Conservation (phyloP, 805 yeast species). For the Candida peoriensis region DNA sequence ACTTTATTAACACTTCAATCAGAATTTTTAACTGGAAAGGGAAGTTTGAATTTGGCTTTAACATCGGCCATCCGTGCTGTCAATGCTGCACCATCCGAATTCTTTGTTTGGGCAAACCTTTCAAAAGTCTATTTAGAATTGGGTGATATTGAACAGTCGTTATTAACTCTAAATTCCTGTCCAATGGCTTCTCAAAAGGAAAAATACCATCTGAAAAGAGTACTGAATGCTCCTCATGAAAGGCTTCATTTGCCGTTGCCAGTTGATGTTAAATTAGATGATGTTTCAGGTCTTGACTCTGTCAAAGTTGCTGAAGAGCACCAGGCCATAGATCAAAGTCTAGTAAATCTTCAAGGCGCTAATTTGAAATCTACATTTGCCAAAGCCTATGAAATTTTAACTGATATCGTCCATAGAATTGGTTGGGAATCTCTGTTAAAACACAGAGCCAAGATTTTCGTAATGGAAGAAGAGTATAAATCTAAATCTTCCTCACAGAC, state of each 20-base stretch:
- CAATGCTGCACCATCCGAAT: slow-evolving; percentile 68
- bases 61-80: slow-evolving; percentile 60
- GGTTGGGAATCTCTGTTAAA: slow-evolving; percentile 71
- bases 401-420: slow-evolving; percentile 57
- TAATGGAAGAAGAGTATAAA: slow-evolving; percentile 63
- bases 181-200: slow-evolving; percentile 75
- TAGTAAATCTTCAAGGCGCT: slow-evolving; percentile 63
- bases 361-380: slow-evolving; percentile 57
- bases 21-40: slow-evolving; percentile 49
- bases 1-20: slow-evolving; percentile 52
- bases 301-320: slow-evolving; percentile 63
- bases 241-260: slow-evolving; percentile 74
- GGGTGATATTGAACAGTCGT: slow-evolving; percentile 66
- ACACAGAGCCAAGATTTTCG: slow-evolving; percentile 57
- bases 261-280: slow-evolving; percentile 63
- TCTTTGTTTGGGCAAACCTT: slow-evolving; percentile 66
- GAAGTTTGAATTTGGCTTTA: slow-evolving; percentile 50
- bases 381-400: slow-evolving; percentile 53
- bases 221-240: slow-evolving; percentile 46
- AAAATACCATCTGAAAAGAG: slow-evolving; percentile 54
- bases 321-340: slow-evolving; percentile 54
- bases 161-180: slow-evolving; percentile 69
- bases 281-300: slow-evolving; percentile 64
- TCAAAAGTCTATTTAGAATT: slow-evolving; percentile 58
- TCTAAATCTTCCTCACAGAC: slow-evolving; percentile 20